Percentiles rank a stretch among this genome's conserved stretches.
These are phyloP conservation scores for Apostasia shenzhenica DNA, from an alignment of 106 monocot genomes.

Conservation along the genomic window DNA sequence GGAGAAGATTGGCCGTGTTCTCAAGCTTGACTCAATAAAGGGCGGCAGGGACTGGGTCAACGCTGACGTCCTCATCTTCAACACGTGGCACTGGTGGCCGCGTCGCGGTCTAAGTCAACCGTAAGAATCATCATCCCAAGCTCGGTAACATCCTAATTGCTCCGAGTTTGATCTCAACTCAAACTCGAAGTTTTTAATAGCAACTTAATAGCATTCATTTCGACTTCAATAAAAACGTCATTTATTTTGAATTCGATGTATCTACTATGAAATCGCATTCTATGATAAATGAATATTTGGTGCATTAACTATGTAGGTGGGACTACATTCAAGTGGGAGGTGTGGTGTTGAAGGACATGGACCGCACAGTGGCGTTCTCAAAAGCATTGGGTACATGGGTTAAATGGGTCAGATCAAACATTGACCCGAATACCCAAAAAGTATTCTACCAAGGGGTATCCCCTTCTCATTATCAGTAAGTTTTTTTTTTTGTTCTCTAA, in stretches of 20 bases:
- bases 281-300: background rate
- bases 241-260: background rate
- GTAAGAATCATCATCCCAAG: slow-evolving; percentile 10
- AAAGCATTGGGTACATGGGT: slow-evolving; percentile 50
- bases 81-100: slow-evolving; percentile 53
- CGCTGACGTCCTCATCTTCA: slow-evolving; percentile 43
- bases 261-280: no score
- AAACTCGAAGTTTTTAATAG: no score
- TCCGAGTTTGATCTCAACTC: no score
- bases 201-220: background rate
- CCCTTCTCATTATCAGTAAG: slow-evolving; percentile 37
- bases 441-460: slow-evolving; percentile 42
- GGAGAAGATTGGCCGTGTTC: slow-evolving; percentile 18
- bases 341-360: slow-evolving; percentile 31
- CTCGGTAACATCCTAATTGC: no score
- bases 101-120: slow-evolving; percentile 21
- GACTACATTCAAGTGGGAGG: slow-evolving; percentile 46
- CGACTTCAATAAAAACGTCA: background rate
- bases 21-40: slow-evolving; percentile 32
- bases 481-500: background rate
- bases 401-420: slow-evolving; percentile 35
- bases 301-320: slow-evolving; percentile 23
- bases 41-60: slow-evolving; percentile 20
- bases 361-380: slow-evolving; percentile 26
- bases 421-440: slow-evolving; percentile 22